Percentiles rank a stretch among this genome's conserved stretches.
phyloP scores from a whole-genome alignment of 1,284 basidiomycete genomes.

The Cystobasidiaceae sp. region DNA sequence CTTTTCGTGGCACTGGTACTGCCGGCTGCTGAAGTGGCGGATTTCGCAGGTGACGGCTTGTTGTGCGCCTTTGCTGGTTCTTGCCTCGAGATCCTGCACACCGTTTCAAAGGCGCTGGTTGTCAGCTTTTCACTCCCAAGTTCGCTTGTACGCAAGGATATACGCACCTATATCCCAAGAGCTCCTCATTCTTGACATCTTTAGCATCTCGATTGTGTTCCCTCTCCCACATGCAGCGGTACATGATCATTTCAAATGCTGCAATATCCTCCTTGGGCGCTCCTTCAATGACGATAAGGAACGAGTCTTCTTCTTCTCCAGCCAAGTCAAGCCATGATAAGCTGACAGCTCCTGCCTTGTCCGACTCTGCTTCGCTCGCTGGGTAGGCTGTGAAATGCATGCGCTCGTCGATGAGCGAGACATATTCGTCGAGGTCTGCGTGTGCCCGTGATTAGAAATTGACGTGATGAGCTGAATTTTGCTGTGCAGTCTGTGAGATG shows the following conservation, averaged over 20 bases:
- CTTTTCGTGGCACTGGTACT: background rate
- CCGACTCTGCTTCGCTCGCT: slow-evolving; percentile 27
- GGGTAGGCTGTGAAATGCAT: slow-evolving; percentile 15
- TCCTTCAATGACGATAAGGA: slow-evolving; percentile 37
- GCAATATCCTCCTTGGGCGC: slow-evolving; percentile 41
- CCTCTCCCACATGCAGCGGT: slow-evolving; percentile 44
- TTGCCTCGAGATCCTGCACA: background rate
- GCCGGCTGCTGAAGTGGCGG: slow-evolving; percentile 26
- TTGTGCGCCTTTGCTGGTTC: too few species aligned
- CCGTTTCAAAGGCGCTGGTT: too few species aligned
- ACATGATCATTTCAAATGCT: slow-evolving; percentile 46
- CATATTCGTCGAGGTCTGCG: slow-evolving; percentile 25
- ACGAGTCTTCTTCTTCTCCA: slow-evolving; percentile 58
- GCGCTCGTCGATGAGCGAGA: slow-evolving; percentile 24
- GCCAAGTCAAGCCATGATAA: slow-evolving; percentile 82
- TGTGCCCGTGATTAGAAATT: background rate
- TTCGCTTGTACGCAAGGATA: too few species aligned
- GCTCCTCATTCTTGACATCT: slow-evolving; percentile 32
- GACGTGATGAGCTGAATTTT: too few species aligned
- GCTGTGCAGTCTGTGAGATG: too few species aligned
- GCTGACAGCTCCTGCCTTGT: background rate
- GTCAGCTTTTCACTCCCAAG: too few species aligned
- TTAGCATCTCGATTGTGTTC: slow-evolving; percentile 36
- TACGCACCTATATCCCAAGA: slow-evolving; percentile 38
- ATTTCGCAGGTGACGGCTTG: background rate